Conservation (phyloP, 2,329 filamentous ascomycete species). For the Periconia sp. region DNA sequence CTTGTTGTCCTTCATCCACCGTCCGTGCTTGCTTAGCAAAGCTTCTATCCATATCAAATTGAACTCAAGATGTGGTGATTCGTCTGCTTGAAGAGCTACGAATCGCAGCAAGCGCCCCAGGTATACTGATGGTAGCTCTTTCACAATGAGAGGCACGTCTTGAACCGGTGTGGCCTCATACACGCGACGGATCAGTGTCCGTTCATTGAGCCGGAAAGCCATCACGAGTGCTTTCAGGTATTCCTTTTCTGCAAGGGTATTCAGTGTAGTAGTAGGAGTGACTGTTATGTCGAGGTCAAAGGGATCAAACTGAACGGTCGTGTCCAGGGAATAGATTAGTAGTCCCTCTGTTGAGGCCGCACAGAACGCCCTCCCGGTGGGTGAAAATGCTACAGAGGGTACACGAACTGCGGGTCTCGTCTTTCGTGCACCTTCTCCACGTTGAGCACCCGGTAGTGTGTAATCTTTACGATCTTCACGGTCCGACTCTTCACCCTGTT, state of each 20-base stretch:
- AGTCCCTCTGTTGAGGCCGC: constrained; percentile 93
- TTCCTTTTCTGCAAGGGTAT: constrained; percentile 76
- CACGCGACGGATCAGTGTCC: constrained; percentile 76
- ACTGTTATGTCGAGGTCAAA: constrained; percentile 95
- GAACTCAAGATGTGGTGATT: constrained; percentile 92
- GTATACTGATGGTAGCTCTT: constrained; percentile 80
- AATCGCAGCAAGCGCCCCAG: constrained; percentile 83
- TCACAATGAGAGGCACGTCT: constrained; percentile 77
- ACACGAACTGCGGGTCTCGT: constrained; percentile 82
- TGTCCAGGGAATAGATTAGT: constrained; percentile 89
- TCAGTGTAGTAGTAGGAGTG: constrained; percentile 70
- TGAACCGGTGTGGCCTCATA: constrained; percentile 79
- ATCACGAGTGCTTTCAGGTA: constrained; percentile 93
- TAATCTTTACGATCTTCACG: constrained; percentile 80
- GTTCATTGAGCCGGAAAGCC: constrained; percentile 93
- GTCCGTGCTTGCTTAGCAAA: constrained; percentile 76
- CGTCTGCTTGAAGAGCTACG: constrained; percentile 82
- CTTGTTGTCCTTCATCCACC: constrained; percentile 79
- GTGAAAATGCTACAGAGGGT: constrained; percentile 81
- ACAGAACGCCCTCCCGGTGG: constrained; percentile 87
- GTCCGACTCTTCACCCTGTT: constrained; percentile 85
- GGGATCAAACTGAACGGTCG: constrained; percentile 83
- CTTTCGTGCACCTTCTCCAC: constrained; percentile 82
- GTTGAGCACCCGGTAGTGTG: constrained; percentile 80
- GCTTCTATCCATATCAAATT: constrained; percentile 91